These are phyloP conservation scores for Iberis pinnata DNA, from an alignment of 345 rosid species.

Conservation along the genomic window DNA sequence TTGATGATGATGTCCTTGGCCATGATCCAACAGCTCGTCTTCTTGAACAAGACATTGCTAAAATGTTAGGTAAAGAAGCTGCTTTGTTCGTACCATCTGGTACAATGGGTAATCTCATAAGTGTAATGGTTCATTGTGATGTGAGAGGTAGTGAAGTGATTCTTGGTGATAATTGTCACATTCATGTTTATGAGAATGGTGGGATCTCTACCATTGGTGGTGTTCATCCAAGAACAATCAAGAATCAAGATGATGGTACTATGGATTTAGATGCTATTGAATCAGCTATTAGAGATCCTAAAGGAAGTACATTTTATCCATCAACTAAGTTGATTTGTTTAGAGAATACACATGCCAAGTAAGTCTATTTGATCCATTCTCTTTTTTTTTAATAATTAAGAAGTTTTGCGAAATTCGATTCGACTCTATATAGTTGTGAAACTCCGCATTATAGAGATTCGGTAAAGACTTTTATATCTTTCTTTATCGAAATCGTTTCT, in stretches of 20 bases:
- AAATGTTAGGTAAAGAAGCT: constrained; percentile 73
- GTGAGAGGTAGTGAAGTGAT: constrained; percentile 85
- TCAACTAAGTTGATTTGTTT: constrained; percentile 82
- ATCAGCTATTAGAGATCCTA: constrained; percentile 74
- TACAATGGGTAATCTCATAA: constrained; percentile 91
- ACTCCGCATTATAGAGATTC: no score
- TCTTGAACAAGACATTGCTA: constrained; percentile 71
- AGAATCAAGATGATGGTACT: constrained; percentile 74
- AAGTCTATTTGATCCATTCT: constrained; percentile 17
- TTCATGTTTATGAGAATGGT: constrained; percentile 84
- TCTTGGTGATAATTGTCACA: constrained; percentile 74
- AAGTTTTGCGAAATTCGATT: no score
- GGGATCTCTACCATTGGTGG: constrained; percentile 87
- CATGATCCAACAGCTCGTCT: constrained; percentile 61
- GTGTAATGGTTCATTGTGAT: constrained; percentile 86
- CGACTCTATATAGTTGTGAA: no score
- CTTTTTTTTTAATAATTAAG: no score
- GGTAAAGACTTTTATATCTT: no score
- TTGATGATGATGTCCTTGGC: constrained; percentile 77
- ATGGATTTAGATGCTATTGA: constrained; percentile 69
- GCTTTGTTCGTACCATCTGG: constrained; percentile 87
- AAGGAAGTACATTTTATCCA: constrained; percentile 63
- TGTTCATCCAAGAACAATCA: constrained; percentile 71
- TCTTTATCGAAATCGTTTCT: no score
- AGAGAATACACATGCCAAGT: constrained; percentile 95